Conservation (phyloP, 352 stramenopile species). For the Sclerospora graminicola region DNA sequence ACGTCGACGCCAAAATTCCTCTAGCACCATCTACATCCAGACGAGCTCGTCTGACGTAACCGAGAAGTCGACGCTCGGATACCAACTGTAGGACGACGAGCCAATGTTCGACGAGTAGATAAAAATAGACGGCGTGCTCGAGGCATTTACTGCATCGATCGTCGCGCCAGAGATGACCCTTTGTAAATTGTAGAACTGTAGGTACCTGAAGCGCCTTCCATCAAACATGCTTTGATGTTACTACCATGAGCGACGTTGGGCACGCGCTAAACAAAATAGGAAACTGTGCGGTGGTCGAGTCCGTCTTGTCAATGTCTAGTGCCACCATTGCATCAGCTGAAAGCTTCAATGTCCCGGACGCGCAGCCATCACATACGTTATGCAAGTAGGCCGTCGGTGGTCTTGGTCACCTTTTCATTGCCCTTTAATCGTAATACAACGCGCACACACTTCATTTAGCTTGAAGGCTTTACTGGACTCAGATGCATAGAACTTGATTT, state of each 20-base stretch:
- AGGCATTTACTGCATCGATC: slow-evolving; percentile 46
- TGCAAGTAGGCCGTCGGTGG: slow-evolving; percentile 76
- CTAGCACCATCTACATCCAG: slow-evolving; percentile 33
- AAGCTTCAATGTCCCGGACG: slow-evolving; percentile 37
- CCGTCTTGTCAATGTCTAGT: slow-evolving; percentile 38
- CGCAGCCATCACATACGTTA: slow-evolving; percentile 51
- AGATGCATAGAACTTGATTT: no score
- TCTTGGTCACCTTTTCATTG: no score
- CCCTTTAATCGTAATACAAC: no score
- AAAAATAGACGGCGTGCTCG: slow-evolving; percentile 40
- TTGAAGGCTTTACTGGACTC: no score
- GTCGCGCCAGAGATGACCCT: slow-evolving; percentile 52
- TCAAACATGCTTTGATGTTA: slow-evolving; percentile 69
- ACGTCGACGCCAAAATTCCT: slow-evolving; percentile 7
- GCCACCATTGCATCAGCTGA: slow-evolving; percentile 33
- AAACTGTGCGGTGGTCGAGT: slow-evolving; percentile 28
- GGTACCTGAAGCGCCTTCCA: slow-evolving; percentile 66
- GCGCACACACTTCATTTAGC: no score
- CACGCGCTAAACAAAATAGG: slow-evolving; percentile 57
- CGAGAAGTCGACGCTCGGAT: slow-evolving; percentile 46
- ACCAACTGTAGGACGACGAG: slow-evolving; percentile 37
- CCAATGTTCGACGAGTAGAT: slow-evolving; percentile 51
- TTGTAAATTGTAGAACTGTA: slow-evolving; percentile 81
- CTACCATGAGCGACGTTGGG: slow-evolving; percentile 42
- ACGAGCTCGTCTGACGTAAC: slow-evolving; percentile 39